A percentile compares a stretch with the other conserved stretches of the same genome.
These are phyloP conservation scores for Kitagawia praeruptora DNA, from an alignment of 129 eudicot species.

Conservation along the genomic window DNA sequence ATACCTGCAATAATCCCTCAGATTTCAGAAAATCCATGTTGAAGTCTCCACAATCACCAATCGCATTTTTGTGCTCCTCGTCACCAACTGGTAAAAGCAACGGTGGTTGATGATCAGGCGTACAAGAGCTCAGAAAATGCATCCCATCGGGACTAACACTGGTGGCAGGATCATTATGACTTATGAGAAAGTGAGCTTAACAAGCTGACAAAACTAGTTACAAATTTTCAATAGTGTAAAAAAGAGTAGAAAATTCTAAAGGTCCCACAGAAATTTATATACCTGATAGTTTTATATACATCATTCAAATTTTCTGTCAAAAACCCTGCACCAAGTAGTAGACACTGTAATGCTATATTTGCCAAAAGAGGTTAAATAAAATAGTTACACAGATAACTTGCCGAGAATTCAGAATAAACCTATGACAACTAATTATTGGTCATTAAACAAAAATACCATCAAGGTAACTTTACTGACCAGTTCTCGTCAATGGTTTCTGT, in stretches of 20 bases:
- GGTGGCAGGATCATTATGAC: constrained; percentile 27
- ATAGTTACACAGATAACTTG: neutral
- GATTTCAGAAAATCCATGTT: constrained; percentile 27
- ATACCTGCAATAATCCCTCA: constrained; percentile 58
- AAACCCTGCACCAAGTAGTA: constrained; percentile 58
- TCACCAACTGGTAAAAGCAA: constrained; percentile 54
- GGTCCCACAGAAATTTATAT: constrained; percentile 2
- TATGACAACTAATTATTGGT: neutral
- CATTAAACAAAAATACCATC: neutral
- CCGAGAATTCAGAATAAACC: neutral
- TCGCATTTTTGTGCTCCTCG: constrained; percentile 25
- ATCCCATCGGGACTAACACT: constrained; percentile 65
- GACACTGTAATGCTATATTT: neutral
- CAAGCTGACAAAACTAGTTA: constrained; percentile 8
- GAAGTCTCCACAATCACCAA: constrained; percentile 24
- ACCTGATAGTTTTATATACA: constrained; percentile 59
- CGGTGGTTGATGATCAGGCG: constrained; percentile 86
- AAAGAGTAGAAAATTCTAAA: neutral
- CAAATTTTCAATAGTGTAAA: neutral
- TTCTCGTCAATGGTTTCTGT: neutral
- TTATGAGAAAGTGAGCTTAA: constrained; percentile 2
- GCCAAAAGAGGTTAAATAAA: neutral
- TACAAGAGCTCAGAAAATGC: constrained; percentile 59
- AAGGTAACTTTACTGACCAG: neutral
- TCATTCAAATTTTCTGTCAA: constrained; percentile 62